Conservation (phyloP, 2,329 filamentous ascomycete species). For the Parafenestella ontariensis region DNA sequence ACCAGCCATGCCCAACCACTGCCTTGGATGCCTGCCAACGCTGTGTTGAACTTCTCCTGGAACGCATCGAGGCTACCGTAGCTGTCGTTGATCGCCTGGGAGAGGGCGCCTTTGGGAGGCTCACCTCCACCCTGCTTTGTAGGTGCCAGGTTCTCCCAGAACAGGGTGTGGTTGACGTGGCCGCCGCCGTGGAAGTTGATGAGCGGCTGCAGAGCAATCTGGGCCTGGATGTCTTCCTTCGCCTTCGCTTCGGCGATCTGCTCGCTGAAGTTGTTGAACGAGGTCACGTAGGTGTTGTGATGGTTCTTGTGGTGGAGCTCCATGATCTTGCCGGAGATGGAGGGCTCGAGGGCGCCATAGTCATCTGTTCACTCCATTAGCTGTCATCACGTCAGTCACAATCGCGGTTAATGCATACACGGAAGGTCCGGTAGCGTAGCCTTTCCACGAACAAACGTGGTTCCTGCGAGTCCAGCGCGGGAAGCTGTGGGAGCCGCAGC, state of each 20-base stretch:
- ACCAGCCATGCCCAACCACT: constrained; percentile 70
- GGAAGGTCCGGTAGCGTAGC: constrained; percentile 89
- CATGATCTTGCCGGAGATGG: constrained; percentile 91
- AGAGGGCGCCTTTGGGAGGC: constrained; percentile 64
- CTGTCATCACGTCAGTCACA: background rate
- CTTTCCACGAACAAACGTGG: constrained; percentile 83
- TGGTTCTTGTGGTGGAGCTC: constrained; percentile 94
- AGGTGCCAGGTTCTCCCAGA: constrained; percentile 75
- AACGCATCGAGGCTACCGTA: constrained; percentile 66
- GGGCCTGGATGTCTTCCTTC: constrained; percentile 61
- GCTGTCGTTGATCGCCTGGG: constrained; percentile 64
- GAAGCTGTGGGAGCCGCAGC: constrained; percentile 68
- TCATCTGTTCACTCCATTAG: constrained; percentile 68
- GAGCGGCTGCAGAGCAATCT: constrained; percentile 63
- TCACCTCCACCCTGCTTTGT: constrained; percentile 71
- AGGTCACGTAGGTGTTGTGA: constrained; percentile 92
- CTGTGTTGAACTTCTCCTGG: constrained; percentile 69
- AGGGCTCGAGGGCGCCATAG: constrained; percentile 90
- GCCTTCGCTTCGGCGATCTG: constrained; percentile 67
- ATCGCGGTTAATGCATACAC: constrained; percentile 60
- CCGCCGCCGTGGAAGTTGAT: constrained; percentile 73
- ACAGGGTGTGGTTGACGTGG: constrained; percentile 71
- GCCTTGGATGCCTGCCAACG: constrained; percentile 70
- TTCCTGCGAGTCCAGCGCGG: constrained; percentile 68
- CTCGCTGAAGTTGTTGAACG: constrained; percentile 81